Evolutionary conservation across 306 rosid genomes (phyloP).

Genomic region (Alnus glutinosa): DNA sequence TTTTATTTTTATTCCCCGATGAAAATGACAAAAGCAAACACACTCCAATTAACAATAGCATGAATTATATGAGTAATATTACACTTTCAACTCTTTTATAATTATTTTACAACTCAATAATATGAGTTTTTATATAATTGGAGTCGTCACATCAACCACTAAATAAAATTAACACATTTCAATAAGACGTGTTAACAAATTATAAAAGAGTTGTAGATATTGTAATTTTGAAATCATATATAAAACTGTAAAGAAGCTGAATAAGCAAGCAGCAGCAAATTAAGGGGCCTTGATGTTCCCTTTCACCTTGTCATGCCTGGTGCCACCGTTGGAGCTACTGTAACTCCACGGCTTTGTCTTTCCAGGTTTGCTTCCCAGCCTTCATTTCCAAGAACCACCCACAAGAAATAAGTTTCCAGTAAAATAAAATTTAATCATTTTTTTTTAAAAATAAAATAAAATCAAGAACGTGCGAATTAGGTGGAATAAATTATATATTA

Average conservation of each 20-base stretch:
- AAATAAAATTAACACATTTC: too few relatives aligned
- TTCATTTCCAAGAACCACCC: slow-evolving; percentile 20
- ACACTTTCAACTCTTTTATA: too few relatives aligned
- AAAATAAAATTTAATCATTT: not conserved
- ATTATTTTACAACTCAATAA: too few relatives aligned
- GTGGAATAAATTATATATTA: too few relatives aligned
- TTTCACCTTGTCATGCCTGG: slow-evolving; percentile 54
- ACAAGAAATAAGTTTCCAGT: not conserved
- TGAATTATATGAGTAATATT: too few relatives aligned
- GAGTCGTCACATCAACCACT: too few relatives aligned
- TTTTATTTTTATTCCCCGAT: not conserved
- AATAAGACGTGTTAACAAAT: too few relatives aligned
- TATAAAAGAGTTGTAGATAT: too few relatives aligned
- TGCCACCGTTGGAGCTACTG: slow-evolving; percentile 21
- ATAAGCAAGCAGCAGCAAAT: not conserved
- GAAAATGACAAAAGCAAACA: not conserved
- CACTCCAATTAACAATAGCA: not conserved
- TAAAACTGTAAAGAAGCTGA: slow-evolving; percentile 7
- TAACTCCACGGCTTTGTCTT: slow-evolving; percentile 37
- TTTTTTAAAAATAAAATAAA: too few relatives aligned
- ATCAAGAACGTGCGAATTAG: too few relatives aligned
- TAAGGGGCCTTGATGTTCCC: too few relatives aligned
- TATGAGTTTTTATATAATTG: too few relatives aligned
- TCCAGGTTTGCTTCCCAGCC: slow-evolving; percentile 70
- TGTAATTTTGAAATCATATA: not conserved